These are phyloP conservation scores for Populus hybrid DNA, from an alignment of 441 rosid genomes.

Conservation along the genomic window DNA sequence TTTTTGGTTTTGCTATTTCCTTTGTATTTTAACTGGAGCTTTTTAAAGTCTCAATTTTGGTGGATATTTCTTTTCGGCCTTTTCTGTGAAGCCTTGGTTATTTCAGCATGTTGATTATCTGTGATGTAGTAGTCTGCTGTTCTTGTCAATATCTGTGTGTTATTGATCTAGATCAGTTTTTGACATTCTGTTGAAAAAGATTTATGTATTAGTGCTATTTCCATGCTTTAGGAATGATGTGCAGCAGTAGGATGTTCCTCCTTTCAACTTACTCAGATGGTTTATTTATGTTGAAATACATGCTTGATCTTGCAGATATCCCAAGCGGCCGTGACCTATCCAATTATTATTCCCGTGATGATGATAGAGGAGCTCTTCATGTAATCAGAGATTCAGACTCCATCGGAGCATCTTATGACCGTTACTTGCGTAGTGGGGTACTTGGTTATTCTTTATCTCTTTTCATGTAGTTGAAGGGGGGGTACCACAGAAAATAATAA, in stretches of 20 bases:
- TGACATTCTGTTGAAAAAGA: background rate
- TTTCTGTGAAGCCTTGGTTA: background rate
- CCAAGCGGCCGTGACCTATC: slow-evolving; percentile 41
- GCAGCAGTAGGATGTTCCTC: background rate
- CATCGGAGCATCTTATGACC: slow-evolving; percentile 60
- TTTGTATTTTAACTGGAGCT: too few species aligned
- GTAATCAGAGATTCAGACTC: slow-evolving; percentile 47
- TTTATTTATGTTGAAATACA: slow-evolving; percentile 17
- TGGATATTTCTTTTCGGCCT: background rate
- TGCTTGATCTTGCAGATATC: slow-evolving; percentile 35
- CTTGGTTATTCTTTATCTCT: slow-evolving; percentile 12
- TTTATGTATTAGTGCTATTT: too few species aligned
- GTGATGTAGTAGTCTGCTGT: background rate
- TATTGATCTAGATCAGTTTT: background rate
- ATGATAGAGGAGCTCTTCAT: slow-evolving; percentile 41
- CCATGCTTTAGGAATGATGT: background rate
- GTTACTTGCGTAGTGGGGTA: slow-evolving; percentile 50
- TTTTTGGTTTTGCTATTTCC: background rate
- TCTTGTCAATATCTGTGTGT: background rate
- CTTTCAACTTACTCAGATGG: background rate
- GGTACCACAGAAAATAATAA: background rate
- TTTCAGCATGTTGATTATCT: background rate
- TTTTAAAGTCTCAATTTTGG: background rate
- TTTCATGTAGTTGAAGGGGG: background rate
- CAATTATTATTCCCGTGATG: slow-evolving; percentile 43